Evolutionary conservation across 2,329 filamentous ascomycete genomes (phyloP).

Genomic region (Sporothrix pseudoabietina): DNA sequence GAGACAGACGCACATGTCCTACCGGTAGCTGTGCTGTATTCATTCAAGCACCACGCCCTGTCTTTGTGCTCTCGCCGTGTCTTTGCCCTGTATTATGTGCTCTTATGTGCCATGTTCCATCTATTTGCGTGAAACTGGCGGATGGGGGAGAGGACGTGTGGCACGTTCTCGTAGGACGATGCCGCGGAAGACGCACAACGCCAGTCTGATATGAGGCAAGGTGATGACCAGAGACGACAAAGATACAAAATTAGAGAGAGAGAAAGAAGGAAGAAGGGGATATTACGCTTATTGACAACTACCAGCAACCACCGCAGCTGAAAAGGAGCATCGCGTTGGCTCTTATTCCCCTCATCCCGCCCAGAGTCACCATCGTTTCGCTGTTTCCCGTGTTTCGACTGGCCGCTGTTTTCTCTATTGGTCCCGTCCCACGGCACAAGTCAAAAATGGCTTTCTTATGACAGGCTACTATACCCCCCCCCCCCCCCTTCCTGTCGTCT

Average conservation of each 20-base stretch:
- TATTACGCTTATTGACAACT: background rate
- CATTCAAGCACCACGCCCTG: conserved; percentile 1
- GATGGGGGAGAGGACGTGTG: background rate
- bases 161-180: conserved; percentile 1
- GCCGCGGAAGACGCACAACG: background rate
- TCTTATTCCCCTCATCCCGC: conserved; percentile 4
- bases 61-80: background rate
- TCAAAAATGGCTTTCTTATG: background rate
- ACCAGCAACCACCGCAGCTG: background rate
- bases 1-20: background rate
- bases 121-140: conserved; percentile 2
- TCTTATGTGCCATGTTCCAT: background rate
- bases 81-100: background rate
- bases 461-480: conserved; percentile 6
- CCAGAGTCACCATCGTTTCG: conserved; percentile 8
- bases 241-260: background rate
- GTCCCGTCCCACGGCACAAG: background rate
- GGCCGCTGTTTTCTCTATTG: conserved; percentile 22
- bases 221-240: background rate
- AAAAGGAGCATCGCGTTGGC: background rate
- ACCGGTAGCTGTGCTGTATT: background rate
- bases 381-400: conserved; percentile 24
- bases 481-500: background rate
- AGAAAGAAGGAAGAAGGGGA: background rate
- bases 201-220: background rate